Evolutionary conservation across 805 yeast genomes (phyloP).

Genomic region (Babjeviella inositovora): DNA sequence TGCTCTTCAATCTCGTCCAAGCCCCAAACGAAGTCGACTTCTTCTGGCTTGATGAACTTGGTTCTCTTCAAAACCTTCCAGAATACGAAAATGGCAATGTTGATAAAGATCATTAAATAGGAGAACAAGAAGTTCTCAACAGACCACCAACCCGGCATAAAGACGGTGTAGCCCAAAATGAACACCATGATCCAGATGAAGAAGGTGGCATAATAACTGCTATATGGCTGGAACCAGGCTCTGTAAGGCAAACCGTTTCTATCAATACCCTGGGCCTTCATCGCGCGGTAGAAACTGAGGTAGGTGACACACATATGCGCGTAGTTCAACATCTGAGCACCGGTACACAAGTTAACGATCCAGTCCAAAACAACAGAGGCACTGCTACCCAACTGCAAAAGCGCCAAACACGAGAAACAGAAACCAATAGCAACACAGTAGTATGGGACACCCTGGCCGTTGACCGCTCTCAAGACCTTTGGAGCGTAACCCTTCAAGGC

Average conservation of each 20-base stretch:
- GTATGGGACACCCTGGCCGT: constrained; percentile 56
- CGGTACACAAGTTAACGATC: constrained; percentile 28
- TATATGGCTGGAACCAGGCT: constrained; percentile 23
- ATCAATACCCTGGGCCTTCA: constrained; percentile 19
- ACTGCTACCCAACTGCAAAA: constrained; percentile 19
- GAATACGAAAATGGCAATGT: constrained; percentile 14
- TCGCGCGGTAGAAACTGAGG: constrained; percentile 21
- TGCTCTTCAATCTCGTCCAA: constrained; percentile 20
- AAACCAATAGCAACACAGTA: constrained; percentile 32
- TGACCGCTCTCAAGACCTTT: constrained; percentile 39
- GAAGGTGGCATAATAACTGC: constrained; percentile 11
- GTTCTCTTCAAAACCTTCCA: constrained; percentile 20
- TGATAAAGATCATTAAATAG: constrained; percentile 23
- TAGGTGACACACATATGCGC: constrained; percentile 25
- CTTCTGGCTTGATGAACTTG: constrained; percentile 13
- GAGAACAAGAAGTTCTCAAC: constrained; percentile 19
- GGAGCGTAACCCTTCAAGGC: constrained; percentile 69
- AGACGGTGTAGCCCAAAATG: constrained; percentile 18
- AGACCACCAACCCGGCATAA: constrained; percentile 20
- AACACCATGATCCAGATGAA: constrained; percentile 13
- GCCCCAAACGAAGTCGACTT: constrained; percentile 20
- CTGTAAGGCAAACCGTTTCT: constrained; percentile 19
- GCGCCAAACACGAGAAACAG: constrained; percentile 17
- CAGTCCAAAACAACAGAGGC: constrained; percentile 19
- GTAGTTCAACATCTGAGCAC: constrained; percentile 28